Conservation (phyloP, 2,329 filamentous ascomycete genomes). For the Hypoxylon sp. region DNA sequence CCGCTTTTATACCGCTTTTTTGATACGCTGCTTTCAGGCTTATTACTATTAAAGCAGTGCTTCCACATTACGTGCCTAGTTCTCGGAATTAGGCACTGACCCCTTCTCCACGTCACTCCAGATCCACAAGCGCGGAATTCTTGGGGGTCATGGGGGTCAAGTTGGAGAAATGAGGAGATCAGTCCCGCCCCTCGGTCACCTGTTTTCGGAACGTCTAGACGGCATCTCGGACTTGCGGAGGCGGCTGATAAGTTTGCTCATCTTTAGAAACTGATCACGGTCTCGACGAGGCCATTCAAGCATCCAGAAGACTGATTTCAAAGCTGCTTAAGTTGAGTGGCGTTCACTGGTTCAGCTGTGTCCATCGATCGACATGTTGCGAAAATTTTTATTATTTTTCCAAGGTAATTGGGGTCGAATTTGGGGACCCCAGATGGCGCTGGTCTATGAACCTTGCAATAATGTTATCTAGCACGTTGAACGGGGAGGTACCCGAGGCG, state of each 20-base stretch:
- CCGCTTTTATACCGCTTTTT: conserved; percentile 6
- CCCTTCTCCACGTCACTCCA: conserved; percentile 27
- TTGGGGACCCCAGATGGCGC: conserved; percentile 17
- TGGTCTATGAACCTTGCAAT: conserved; percentile 1
- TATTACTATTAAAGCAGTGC: not conserved
- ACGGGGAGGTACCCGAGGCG: not conserved
- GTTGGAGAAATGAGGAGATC: conserved; percentile 34
- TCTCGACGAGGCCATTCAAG: not conserved
- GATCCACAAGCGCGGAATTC: conserved; percentile 11
- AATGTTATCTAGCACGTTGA: no score
- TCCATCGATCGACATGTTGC: not conserved
- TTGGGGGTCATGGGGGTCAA: conserved; percentile 2
- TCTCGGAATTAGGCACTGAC: not conserved
- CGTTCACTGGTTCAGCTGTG: not conserved
- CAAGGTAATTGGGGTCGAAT: conserved; percentile 16
- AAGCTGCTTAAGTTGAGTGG: not conserved
- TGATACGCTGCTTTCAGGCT: not conserved
- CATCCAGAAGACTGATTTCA: not conserved
- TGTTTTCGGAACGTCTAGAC: conserved; percentile 20
- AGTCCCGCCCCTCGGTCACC: conserved; percentile 28
- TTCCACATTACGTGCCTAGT: not conserved
- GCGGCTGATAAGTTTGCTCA: not conserved
- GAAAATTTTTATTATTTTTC: conserved; percentile 3
- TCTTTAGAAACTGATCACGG: not conserved
- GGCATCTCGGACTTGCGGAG: conserved; percentile 9